Percentiles rank a stretch among this genome's conserved stretches.
These are phyloP conservation scores for Cucurbita argyrosperma DNA, from an alignment of 306 rosid species.

Conservation along the genomic window DNA sequence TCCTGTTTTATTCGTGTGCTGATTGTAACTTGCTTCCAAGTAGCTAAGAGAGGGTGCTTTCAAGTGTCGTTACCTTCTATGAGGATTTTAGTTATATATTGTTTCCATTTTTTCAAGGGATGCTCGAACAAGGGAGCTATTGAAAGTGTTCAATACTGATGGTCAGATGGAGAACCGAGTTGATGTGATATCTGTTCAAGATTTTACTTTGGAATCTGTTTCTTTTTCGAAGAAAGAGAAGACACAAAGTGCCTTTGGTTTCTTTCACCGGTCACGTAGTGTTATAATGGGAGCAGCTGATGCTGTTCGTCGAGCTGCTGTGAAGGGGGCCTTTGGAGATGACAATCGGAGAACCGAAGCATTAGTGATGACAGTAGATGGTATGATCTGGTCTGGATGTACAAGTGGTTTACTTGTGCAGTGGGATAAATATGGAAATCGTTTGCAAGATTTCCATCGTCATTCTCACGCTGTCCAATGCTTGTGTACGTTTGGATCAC, in stretches of 20 bases:
- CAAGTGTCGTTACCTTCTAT: not conserved
- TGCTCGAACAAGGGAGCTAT: constrained; percentile 77
- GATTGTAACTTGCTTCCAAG: not conserved
- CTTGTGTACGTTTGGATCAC: constrained; percentile 65
- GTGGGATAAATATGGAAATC: constrained; percentile 90
- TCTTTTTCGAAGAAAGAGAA: constrained; percentile 58
- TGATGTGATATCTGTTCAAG: constrained; percentile 52
- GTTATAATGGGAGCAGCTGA: constrained; percentile 93
- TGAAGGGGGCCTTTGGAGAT: constrained; percentile 77
- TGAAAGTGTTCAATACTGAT: constrained; percentile 75
- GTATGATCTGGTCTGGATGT: constrained; percentile 86
- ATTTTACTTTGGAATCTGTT: constrained; percentile 43
- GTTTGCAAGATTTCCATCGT: constrained; percentile 55
- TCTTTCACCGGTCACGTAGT: constrained; percentile 92
- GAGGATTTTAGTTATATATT: not conserved
- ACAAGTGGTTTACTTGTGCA: constrained; percentile 77
- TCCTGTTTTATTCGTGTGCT: not conserved
- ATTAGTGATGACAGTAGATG: constrained; percentile 50
- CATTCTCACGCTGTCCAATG: constrained; percentile 73
- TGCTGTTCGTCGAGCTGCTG: constrained; percentile 94
- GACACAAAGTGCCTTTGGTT: constrained; percentile 65
- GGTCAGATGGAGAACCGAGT: constrained; percentile 77
- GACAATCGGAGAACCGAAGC: constrained; percentile 84
- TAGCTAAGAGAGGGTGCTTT: not conserved
- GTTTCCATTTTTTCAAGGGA: constrained; percentile 37